Conservation (phyloP, 73 alveolate genomes). For the Uronychia setigera region DNA sequence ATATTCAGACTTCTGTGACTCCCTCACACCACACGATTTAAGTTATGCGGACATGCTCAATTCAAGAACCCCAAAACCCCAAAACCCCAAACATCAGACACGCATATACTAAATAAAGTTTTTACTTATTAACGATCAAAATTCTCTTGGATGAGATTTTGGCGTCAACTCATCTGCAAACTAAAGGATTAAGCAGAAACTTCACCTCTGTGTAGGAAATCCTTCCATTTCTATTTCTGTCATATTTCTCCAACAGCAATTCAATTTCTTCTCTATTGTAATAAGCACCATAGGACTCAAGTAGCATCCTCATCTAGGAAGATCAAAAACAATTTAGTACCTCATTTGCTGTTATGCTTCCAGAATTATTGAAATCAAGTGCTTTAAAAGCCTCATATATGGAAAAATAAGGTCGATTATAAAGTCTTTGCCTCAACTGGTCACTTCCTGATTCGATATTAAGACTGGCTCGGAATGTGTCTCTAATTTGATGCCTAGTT, state of each 20-base stretch:
- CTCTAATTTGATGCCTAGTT: constrained; percentile 1
- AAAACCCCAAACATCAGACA: too few relatives aligned
- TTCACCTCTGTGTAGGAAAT: constrained; percentile 41
- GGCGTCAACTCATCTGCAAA: too few relatives aligned
- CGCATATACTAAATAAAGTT: too few relatives aligned
- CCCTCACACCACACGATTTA: constrained; percentile 52
- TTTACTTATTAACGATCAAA: too few relatives aligned
- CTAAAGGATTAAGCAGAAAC: too few relatives aligned
- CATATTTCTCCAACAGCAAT: constrained; percentile 54
- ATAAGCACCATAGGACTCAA: constrained; percentile 38
- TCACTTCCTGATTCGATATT: constrained; percentile 18
- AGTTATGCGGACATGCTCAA: constrained; percentile 37
- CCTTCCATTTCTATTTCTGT: constrained; percentile 49
- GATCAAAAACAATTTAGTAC: not conserved
- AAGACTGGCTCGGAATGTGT: not conserved
- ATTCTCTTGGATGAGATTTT: too few relatives aligned
- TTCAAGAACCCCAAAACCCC: constrained; percentile 4
- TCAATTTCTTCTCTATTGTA: constrained; percentile 51
- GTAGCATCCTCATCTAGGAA: not conserved
- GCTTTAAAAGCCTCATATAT: constrained; percentile 37
- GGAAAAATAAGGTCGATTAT: not conserved
- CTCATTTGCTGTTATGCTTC: constrained; percentile 18
- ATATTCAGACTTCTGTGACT: constrained; percentile 53
- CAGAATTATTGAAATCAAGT: constrained; percentile 36
- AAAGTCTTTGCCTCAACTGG: constrained; percentile 3